Evolutionary conservation across 2,329 filamentous ascomycete genomes (phyloP), one percentile per base, ranked within the genome.

Genomic region (Xylariaceae sp.): DNA sequence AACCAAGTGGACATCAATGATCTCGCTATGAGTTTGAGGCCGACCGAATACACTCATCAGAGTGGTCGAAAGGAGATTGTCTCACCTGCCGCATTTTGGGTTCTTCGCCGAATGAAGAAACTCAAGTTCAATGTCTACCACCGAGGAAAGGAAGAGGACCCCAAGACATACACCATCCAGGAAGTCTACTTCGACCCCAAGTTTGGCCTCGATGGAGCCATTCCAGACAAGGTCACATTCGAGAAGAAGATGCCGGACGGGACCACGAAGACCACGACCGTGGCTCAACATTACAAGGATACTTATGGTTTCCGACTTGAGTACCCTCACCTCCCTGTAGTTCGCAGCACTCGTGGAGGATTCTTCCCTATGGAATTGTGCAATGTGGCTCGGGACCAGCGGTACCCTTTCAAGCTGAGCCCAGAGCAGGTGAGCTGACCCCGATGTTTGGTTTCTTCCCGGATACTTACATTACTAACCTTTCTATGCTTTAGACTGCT

Each of bases 401-500:
- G 75, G 0, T 85, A 82, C 48, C 66, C 68, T 0, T 82, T 68
- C 63, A 85, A 84, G 60, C 59, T 85, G 1, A 73, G 73, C 37
- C 68, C 73, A 0, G 39, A 54, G 0, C 73, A 87, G 61, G 65
- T 67, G 57, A 49, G 52, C n/a, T n/a, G n/a, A n/a, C n/a, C n/a
- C n/a, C n/a, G n/a, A n/a, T n/a, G n/a, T n/a, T n/a, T n/a, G n/a
- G n/a, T n/a, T n/a, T n/a, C n/a, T n/a, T n/a, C n/a, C n/a, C n/a
- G n/a, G n/a, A n/a, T n/a, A n/a, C n/a, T n/a, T n/a, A n/a, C n/a
- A n/a, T n/a, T n/a, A n/a, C n/a, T n/a, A n/a, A n/a, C n/a, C n/a
- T n/a, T n/a, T n/a, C n/a, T n/a, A n/a, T n/a, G n/a, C n/a, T 64
- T 0, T 71, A 94, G 65, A 96, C 90, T 0, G 68, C 82, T 0